Percentiles rank a stretch among this genome's conserved stretches.
phyloP scores from a whole-genome alignment of 805 yeast genomes.

The Ogataea glucozyma region DNA sequence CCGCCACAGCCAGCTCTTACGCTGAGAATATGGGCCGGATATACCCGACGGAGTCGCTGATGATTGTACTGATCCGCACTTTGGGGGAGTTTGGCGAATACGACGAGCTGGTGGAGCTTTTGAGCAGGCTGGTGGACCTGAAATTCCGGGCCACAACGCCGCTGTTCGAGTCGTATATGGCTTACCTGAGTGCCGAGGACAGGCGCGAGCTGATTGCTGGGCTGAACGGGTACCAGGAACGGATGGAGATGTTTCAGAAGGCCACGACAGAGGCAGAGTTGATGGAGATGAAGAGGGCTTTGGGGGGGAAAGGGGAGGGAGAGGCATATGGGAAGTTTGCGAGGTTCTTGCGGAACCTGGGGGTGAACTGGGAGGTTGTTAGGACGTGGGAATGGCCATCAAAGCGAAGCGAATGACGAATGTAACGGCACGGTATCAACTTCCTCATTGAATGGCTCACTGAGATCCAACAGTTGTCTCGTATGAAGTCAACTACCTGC shows the following conservation, averaged over 20 bases:
- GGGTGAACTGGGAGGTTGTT: constrained; percentile 34
- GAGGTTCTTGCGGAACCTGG: constrained; percentile 25
- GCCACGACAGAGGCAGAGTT: constrained; percentile 31
- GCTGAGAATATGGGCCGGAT: constrained; percentile 36
- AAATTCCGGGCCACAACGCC: constrained; percentile 26
- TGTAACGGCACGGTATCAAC: no score
- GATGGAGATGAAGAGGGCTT: constrained; percentile 14
- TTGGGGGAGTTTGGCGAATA: constrained; percentile 48
- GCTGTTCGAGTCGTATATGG: constrained; percentile 25
- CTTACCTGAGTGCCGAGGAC: constrained; percentile 23
- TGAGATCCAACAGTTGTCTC: no score
- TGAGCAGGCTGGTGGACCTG: constrained; percentile 55
- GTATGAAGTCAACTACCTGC: no score
- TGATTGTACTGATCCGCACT: constrained; percentile 54
- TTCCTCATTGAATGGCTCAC: no score
- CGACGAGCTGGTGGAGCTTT: constrained; percentile 54
- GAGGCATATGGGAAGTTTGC: constrained; percentile 22
- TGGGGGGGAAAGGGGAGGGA: constrained; percentile 9
- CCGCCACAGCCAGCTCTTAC: constrained; percentile 37
- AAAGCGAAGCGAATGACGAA: neutral
- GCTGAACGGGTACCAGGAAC: constrained; percentile 22
- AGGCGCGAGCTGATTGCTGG: constrained; percentile 23
- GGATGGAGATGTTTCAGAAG: constrained; percentile 14
- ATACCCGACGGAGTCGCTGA: constrained; percentile 47
- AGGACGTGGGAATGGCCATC: constrained; percentile 35